These are phyloP conservation scores for Fusarium bactridioides DNA, from an alignment of 2,329 filamentous ascomycete species.

Conservation along the genomic window DNA sequence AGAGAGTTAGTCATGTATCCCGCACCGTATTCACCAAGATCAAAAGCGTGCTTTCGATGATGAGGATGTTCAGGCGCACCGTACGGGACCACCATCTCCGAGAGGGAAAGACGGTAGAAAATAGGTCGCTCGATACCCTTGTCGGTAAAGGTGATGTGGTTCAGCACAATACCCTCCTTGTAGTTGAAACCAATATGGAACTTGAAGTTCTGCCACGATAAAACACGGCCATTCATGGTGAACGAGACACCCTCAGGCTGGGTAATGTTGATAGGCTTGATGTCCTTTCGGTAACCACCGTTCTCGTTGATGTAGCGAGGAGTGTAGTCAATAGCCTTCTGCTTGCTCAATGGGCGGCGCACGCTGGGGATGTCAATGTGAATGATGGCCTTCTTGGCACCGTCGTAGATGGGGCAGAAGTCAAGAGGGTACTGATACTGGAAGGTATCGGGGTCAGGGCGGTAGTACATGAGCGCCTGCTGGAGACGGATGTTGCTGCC, in stretches of 20 bases:
- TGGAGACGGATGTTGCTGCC: conserved; percentile 81
- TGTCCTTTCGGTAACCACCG: conserved; percentile 77
- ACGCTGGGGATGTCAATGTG: conserved; percentile 85
- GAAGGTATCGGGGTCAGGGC: conserved; percentile 82
- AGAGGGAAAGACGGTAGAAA: conserved; percentile 88
- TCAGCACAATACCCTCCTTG: conserved; percentile 87
- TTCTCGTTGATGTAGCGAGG: conserved; percentile 74
- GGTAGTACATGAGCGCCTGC: conserved; percentile 95
- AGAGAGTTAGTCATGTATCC: conserved; percentile 86
- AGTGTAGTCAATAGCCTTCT: conserved; percentile 80
- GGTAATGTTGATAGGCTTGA: conserved; percentile 88
- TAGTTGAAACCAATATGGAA: conserved; percentile 96
- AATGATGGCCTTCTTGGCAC: conserved; percentile 79
- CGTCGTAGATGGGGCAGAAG: conserved; percentile 91
- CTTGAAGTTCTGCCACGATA: conserved; percentile 94
- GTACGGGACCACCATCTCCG: conserved; percentile 94
- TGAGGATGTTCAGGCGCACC: conserved; percentile 83
- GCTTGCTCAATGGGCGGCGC: conserved; percentile 76
- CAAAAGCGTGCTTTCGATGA: conserved; percentile 83
- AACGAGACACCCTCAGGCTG: conserved; percentile 92
- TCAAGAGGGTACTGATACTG: conserved; percentile 93
- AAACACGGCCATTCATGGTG: conserved; percentile 71
- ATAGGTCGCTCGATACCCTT: conserved; percentile 78
- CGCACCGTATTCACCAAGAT: conserved; percentile 81
- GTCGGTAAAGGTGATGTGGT: conserved; percentile 90